phyloP scores from a whole-genome alignment of 345 rosid species.

The Euphorbia pulcherrima region DNA sequence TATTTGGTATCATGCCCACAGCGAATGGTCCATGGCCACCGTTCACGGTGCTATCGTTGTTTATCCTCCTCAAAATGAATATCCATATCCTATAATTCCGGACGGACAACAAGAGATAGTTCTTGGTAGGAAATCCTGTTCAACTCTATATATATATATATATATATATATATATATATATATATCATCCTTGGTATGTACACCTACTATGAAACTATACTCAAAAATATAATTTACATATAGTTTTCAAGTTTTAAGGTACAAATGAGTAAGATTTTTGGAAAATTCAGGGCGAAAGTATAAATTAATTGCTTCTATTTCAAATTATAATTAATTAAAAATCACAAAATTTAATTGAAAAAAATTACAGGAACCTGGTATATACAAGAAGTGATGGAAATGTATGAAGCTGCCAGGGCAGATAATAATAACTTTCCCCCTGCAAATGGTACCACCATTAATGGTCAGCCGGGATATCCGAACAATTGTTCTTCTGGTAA shows the following conservation, averaged over 20 bases:
- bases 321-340: too few species aligned
- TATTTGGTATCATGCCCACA: constrained; percentile 92
- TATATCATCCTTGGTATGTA: too few species aligned
- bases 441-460: constrained; percentile 35
- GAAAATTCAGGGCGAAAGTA: too few species aligned
- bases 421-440: constrained; percentile 38
- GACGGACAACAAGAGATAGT: constrained; percentile 9
- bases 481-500: constrained; percentile 29
- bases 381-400: constrained; percentile 26
- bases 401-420: constrained; percentile 13
- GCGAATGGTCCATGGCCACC: constrained; percentile 78
- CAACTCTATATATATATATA: too few species aligned
- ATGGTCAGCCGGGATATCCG: constrained; percentile 38
- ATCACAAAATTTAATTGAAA: background rate
- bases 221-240: too few species aligned
- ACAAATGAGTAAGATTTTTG: too few species aligned
- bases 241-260: too few species aligned
- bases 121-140: constrained; percentile 10
- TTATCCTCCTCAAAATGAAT: constrained; percentile 8
- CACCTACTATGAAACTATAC: too few species aligned
- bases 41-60: constrained; percentile 58
- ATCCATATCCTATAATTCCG: constrained; percentile 9
- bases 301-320: too few species aligned
- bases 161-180: too few species aligned
- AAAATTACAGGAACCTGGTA: constrained; percentile 34